Conservation (phyloP, 1,284 basidiomycete species). For the Moesziomyces sp. region DNA sequence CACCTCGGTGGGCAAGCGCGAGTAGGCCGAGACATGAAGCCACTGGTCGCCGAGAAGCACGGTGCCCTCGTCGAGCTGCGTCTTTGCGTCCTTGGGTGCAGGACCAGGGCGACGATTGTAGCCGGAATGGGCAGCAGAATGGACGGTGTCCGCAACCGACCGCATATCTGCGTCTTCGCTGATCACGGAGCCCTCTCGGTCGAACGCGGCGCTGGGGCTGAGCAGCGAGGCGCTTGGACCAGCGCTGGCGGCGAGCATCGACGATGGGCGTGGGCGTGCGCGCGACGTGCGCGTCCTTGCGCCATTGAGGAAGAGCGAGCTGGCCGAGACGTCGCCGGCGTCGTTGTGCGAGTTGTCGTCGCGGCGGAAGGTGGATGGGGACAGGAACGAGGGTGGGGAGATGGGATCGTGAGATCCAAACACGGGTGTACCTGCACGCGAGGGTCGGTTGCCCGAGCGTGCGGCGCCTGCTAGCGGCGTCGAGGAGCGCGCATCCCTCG, state of each 20-base stretch:
- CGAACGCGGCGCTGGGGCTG: slow-evolving; percentile 20
- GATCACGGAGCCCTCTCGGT: slow-evolving; percentile 29
- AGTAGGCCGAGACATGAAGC: slow-evolving; percentile 50
- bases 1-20: slow-evolving; percentile 46
- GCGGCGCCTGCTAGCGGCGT: slow-evolving; percentile 25
- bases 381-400: slow-evolving; percentile 28
- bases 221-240: slow-evolving; percentile 31
- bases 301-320: slow-evolving; percentile 22
- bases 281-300: slow-evolving; percentile 13
- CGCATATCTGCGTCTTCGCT: slow-evolving; percentile 41
- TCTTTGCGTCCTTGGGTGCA: slow-evolving; percentile 8
- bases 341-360: slow-evolving; percentile 10
- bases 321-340: slow-evolving; percentile 23
- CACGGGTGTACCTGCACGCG: slow-evolving; percentile 40
- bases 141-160: slow-evolving; percentile 24
- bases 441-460: slow-evolving; percentile 19
- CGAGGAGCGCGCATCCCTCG: slow-evolving; percentile 30
- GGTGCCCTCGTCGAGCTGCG: slow-evolving; percentile 49
- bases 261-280: slow-evolving; percentile 32
- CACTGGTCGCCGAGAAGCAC: slow-evolving; percentile 48
- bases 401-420: slow-evolving; percentile 29
- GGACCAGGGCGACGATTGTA: slow-evolving; percentile 6
- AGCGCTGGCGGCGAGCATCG: slow-evolving; percentile 26
- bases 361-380: slow-evolving; percentile 11
- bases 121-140: slow-evolving; percentile 15